phyloP scores from a whole-genome alignment of 2,329 filamentous ascomycete species.

The Pseudogymnoascus sp. region DNA sequence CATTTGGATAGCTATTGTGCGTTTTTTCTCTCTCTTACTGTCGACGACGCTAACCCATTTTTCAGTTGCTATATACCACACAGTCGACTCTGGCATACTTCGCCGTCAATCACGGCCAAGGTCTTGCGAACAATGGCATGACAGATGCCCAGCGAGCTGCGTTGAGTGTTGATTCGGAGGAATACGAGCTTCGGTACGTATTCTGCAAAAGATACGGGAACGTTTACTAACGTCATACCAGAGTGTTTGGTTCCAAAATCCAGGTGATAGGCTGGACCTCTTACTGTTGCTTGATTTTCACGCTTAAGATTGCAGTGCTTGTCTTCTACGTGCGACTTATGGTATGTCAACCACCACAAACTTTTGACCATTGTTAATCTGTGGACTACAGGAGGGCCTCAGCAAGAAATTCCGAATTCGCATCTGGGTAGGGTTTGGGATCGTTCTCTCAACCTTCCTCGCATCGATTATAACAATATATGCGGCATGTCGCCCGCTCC shows the following conservation, averaged over 20 bases:
- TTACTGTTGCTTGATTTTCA: conserved; percentile 45
- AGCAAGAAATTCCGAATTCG: conserved; percentile 35
- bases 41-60: conserved; percentile 6
- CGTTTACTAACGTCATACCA: conserved; percentile 21
- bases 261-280: conserved; percentile 46
- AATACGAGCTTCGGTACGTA: conserved; percentile 33
- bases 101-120: conserved; percentile 40
- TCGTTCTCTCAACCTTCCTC: conserved; percentile 43
- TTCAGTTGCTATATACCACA: conserved; percentile 41
- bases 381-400: conserved; percentile 24
- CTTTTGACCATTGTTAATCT: background rate
- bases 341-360: conserved; percentile 18
- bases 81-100: conserved; percentile 43
- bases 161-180: conserved; percentile 36
- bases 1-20: conserved; percentile 46
- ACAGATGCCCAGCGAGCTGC: conserved; percentile 40
- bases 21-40: conserved; percentile 17
- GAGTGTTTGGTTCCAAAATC: conserved; percentile 45
- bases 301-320: conserved; percentile 47
- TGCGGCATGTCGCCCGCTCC: conserved; percentile 43
- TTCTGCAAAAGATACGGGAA: too few relatives aligned
- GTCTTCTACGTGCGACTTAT: conserved; percentile 50
- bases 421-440: conserved; percentile 37
- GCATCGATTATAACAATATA: conserved; percentile 42
- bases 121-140: conserved; percentile 51